Conservation (phyloP, 2,329 filamentous ascomycete genomes). For the Aspergillus tanneri region DNA sequence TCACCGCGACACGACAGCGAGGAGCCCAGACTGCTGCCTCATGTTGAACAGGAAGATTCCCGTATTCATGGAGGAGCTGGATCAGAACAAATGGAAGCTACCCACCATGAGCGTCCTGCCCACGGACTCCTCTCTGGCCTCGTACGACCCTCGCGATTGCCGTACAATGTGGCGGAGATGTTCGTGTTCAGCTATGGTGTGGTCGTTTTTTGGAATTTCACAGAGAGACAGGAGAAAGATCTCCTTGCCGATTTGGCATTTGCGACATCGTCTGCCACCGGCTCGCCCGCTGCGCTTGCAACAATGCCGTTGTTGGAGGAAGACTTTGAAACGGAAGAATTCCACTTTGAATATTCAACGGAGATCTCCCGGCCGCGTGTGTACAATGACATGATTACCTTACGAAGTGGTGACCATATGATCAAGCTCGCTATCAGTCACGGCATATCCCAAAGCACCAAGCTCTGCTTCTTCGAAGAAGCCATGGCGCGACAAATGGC, state of each 20-base stretch:
- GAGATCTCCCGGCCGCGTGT: conserved; percentile 83
- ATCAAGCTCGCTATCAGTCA: conserved; percentile 98
- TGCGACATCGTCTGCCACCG: conserved; percentile 51
- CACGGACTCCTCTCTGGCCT: conserved; percentile 50
- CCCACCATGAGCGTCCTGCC: conserved; percentile 25
- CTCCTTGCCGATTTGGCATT: conserved; percentile 94
- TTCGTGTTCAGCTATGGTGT: conserved; percentile 97
- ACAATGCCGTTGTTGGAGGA: conserved; percentile 78
- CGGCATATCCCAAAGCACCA: conserved; percentile 95
- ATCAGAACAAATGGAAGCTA: conserved; percentile 12
- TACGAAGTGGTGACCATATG: conserved; percentile 95
- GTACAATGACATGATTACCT: conserved; percentile 99
- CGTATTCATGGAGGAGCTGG: conserved; percentile 18
- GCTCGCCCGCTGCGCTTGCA: conserved; percentile 61
- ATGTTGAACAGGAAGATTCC: conserved; percentile 25
- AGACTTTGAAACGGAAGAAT: conserved; percentile 96
- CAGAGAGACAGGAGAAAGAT: conserved; percentile 92
- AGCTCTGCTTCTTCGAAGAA: conserved; percentile 93
- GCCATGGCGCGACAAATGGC: conserved; percentile 93
- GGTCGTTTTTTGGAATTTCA: conserved; percentile 98
- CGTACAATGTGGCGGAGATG: conserved; percentile 74
- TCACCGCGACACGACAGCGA: conserved; percentile 13
- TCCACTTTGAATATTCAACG: conserved; percentile 94
- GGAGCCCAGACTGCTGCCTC: conserved; percentile 1
- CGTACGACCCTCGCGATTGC: conserved; percentile 66